Percentiles rank a stretch among this genome's conserved stretches.
These are phyloP conservation scores for Ambrosiella beaveri DNA, from an alignment of 2,329 filamentous ascomycete genomes.

Conservation along the genomic window DNA sequence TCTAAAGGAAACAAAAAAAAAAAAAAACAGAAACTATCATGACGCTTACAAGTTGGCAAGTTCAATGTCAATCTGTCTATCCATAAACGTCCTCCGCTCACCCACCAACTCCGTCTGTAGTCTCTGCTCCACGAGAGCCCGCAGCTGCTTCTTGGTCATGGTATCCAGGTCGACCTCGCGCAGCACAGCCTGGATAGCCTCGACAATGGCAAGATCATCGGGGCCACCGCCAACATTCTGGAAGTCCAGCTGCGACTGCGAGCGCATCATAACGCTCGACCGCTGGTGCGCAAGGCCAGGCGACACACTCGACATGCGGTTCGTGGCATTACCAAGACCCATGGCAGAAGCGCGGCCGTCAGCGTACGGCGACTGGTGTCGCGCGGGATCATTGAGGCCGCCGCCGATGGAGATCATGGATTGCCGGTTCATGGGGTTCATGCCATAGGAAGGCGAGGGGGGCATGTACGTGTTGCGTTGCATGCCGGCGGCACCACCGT, in stretches of 20 bases:
- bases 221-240: conserved; percentile 43
- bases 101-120: conserved; percentile 76
- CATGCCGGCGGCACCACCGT: conserved; percentile 33
- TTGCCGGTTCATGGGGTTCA: conserved; percentile 40
- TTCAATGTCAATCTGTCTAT: conserved; percentile 83
- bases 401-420: conserved; percentile 50
- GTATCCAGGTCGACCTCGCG: conserved; percentile 81
- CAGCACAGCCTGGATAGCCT: conserved; percentile 69
- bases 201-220: conserved; percentile 63
- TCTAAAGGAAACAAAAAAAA: neutral
- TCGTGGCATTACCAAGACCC: conserved; percentile 35
- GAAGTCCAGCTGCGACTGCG: conserved; percentile 41
- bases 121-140: conserved; percentile 80
- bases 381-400: conserved; percentile 26
- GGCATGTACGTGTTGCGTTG: conserved; percentile 57
- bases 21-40: neutral
- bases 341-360: conserved; percentile 46
- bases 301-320: conserved; percentile 30
- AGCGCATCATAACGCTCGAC: conserved; percentile 30
- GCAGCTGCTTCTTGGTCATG: conserved; percentile 96
- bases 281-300: conserved; percentile 23
- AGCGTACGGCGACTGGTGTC: conserved; percentile 40
- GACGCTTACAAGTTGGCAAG: conserved; percentile 67
- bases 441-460: conserved; percentile 59
- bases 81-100: conserved; percentile 76